phyloP scores from a whole-genome alignment of 768 basidiomycete species.

The Psilocybe cubensis region DNA sequence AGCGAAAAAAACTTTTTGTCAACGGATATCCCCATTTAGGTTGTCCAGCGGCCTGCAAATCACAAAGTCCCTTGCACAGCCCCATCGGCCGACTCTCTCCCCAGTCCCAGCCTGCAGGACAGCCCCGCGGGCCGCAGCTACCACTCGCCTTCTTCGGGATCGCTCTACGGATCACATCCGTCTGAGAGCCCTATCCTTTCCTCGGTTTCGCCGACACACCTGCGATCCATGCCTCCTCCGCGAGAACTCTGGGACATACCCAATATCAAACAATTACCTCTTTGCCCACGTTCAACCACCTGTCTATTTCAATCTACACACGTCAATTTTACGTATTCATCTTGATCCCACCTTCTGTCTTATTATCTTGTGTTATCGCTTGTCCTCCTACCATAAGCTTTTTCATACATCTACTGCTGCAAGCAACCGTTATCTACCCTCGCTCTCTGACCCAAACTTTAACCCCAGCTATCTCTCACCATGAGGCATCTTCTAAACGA shows the following conservation, averaged over 20 bases:
- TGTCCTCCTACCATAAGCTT: background rate
- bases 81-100: too few species aligned
- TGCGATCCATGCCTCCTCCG: too few species aligned
- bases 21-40: conserved; percentile 16
- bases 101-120: too few species aligned
- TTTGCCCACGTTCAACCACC: background rate
- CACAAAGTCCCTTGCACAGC: too few species aligned
- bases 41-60: background rate
- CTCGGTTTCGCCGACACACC: background rate
- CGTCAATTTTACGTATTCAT: too few species aligned
- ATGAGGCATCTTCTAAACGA: background rate
- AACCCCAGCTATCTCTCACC: background rate
- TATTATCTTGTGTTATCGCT: background rate
- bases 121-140: background rate
- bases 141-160: too few species aligned
- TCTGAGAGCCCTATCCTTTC: background rate
- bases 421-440: background rate
- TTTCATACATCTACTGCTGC: background rate
- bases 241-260: too few species aligned
- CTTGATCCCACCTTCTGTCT: too few species aligned
- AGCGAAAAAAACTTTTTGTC: conserved; percentile 20
- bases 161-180: too few species aligned
- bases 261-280: too few species aligned
- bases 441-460: background rate
- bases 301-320: background rate